Evolutionary conservation across 306 rosid species (phyloP).

Genomic region (Carpinus viminea): DNA sequence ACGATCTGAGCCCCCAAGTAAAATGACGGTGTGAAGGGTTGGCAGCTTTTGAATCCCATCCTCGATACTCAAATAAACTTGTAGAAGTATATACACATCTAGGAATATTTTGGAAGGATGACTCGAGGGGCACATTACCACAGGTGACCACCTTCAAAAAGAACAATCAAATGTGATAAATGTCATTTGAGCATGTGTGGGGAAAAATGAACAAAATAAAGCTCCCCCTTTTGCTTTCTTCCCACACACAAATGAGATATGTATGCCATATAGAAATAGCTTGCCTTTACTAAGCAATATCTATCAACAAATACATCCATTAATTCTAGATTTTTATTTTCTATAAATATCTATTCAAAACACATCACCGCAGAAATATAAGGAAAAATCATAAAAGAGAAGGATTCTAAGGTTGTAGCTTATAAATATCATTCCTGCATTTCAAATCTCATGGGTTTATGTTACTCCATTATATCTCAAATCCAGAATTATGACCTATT

Average conservation of each 20-base stretch:
- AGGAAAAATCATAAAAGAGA: not conserved
- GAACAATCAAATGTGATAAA: conserved; percentile 32
- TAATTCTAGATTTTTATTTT: not conserved
- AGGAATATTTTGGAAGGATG: conserved; percentile 82
- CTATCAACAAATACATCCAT: not conserved
- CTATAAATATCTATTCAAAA: not conserved
- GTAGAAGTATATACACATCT: conserved; percentile 97
- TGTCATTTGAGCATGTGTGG: conserved; percentile 16
- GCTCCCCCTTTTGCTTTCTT: not conserved
- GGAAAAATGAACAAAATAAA: conserved; percentile 16
- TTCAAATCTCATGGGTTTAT: not conserved
- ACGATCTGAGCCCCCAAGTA: conserved; percentile 93
- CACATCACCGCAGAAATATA: not conserved
- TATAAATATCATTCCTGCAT: not conserved
- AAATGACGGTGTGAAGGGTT: conserved; percentile 89
- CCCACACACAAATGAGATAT: not conserved
- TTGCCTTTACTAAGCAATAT: not conserved
- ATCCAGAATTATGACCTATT: no score
- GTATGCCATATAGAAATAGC: not conserved
- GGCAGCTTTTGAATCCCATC: conserved; percentile 97
- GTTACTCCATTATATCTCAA: not conserved
- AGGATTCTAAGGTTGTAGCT: not conserved
- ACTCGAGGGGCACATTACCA: conserved; percentile 96
- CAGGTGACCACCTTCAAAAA: conserved; percentile 85
- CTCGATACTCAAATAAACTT: conserved; percentile 88